Evolutionary conservation across 768 basidiomycete genomes (phyloP).

Genomic region (Tricholoma sp.): DNA sequence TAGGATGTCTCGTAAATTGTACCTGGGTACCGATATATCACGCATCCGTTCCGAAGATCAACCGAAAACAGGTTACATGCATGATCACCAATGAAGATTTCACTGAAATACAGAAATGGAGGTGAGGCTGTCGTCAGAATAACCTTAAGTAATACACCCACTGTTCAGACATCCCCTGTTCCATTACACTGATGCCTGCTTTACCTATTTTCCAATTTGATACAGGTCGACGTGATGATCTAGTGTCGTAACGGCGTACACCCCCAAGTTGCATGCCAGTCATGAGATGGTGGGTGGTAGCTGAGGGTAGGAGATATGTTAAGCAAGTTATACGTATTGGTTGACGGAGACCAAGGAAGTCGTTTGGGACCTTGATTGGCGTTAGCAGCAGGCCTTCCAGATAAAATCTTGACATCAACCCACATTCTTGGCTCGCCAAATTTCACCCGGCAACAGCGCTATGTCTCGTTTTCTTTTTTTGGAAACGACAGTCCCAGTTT

Average conservation of each 20-base stretch:
- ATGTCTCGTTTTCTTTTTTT: slow-evolving; percentile 61
- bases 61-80: slow-evolving; percentile 59
- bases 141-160: slow-evolving; percentile 28
- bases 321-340: slow-evolving; percentile 74
- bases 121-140: background rate
- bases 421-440: slow-evolving; percentile 86
- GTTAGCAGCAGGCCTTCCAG: background rate
- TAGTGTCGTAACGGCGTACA: slow-evolving; percentile 73
- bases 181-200: slow-evolving; percentile 57
- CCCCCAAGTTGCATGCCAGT: slow-evolving; percentile 75
- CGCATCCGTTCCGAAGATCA: slow-evolving; percentile 64
- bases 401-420: slow-evolving; percentile 8
- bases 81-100: slow-evolving; percentile 65
- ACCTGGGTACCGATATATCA: slow-evolving; percentile 69
- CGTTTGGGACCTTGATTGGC: slow-evolving; percentile 53
- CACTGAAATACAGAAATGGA: slow-evolving; percentile 34
- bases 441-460: slow-evolving; percentile 61
- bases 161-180: slow-evolving; percentile 61
- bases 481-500: slow-evolving; percentile 13
- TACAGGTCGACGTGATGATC: slow-evolving; percentile 63
- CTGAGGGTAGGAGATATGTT: slow-evolving; percentile 43
- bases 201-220: slow-evolving; percentile 62
- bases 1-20: slow-evolving; percentile 1
- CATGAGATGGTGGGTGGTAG: slow-evolving; percentile 43
- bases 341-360: slow-evolving; percentile 68